These are phyloP conservation scores for Heterobasidion parviporum DNA, from an alignment of 1,284 basidiomycete species.

Conservation along the genomic window DNA sequence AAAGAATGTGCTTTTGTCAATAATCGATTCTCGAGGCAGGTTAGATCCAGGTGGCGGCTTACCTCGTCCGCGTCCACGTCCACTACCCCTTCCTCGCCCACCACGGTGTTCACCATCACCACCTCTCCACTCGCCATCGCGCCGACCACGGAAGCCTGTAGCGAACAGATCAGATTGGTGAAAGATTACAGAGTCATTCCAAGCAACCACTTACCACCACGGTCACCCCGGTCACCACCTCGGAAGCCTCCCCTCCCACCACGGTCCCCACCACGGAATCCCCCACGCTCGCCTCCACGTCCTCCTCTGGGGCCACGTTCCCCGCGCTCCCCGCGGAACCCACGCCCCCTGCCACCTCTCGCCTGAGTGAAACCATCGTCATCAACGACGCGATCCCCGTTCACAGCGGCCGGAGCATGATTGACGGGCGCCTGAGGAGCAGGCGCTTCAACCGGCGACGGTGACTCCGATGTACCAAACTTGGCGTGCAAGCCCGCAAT, in stretches of 20 bases:
- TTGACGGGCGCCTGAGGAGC: slow-evolving; percentile 21
- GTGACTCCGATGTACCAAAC: slow-evolving; percentile 29
- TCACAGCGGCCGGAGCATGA: slow-evolving; percentile 8
- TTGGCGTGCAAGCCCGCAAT: slow-evolving; percentile 32
- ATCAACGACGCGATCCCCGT: slow-evolving; percentile 21
- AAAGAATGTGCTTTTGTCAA: background rate
- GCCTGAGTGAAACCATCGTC: slow-evolving; percentile 59
- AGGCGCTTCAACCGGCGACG: slow-evolving; percentile 35
- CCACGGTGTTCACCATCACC: background rate
- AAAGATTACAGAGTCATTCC: background rate
- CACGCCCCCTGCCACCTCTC: slow-evolving; percentile 27
- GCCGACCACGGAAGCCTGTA: slow-evolving; percentile 30
- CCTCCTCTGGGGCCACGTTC: background rate
- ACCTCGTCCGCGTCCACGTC: slow-evolving; percentile 24
- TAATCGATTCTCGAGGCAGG: background rate
- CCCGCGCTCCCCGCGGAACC: slow-evolving; percentile 18
- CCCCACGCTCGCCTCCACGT: slow-evolving; percentile 11
- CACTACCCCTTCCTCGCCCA: slow-evolving; percentile 15
- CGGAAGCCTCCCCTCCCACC: slow-evolving; percentile 25
- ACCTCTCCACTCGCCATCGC: slow-evolving; percentile 25
- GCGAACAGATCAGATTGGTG: background rate
- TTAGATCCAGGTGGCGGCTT: background rate
- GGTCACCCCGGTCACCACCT: slow-evolving; percentile 28
- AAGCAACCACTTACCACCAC: slow-evolving; percentile 8
- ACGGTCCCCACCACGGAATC: slow-evolving; percentile 21